Evolutionary conservation across 1,284 basidiomycete species (phyloP), one percentile per base, ranked within the genome.

Genomic region (Spongispora temasekensis): DNA sequence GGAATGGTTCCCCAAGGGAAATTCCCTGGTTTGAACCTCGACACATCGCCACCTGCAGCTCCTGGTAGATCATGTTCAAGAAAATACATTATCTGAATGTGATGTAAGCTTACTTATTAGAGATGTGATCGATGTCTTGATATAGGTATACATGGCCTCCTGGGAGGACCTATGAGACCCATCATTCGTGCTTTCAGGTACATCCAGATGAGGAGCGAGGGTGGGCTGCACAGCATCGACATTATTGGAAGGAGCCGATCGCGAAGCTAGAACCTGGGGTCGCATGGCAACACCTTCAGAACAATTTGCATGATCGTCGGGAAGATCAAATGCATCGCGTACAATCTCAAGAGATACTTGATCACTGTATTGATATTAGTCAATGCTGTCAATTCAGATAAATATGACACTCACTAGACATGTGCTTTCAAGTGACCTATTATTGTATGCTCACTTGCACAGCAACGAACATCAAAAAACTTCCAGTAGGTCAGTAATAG

Each of bases 1-100:
- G 55, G 42, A 1, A 62, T 31, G 1, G 61, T 62, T 1, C 42
- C 19, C 60, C 61, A 62, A 1, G 55, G 60, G 21, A 62, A 62
- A 2, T 28, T 61, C 19, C 59, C 17, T 3, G 21, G 10, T 23
- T 50, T 53, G 21, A 62, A 53, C 12, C 27, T 62, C 2, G 52
- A 61, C 19, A 55, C 28, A 8, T 58, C 40, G 4, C 51, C 59
- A n/a, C 56, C 56, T 5, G 19, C 23, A 12, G 44, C 42, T 30
- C 54, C 59, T 60, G 34, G 21, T 34, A 21, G n/a, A 51, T 9
- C n/a, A n/a, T 31, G 6, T 19, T 48, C 25, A 51, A 31, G 30
- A n/a, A 51, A 4, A 17, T 8, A 8, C 21, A 46, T 28, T 9
- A 31, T 50, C 46, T 40, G 17, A 28, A 60, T 1, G 44, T 42